These are phyloP conservation scores for Sporisorium graminicola DNA, from an alignment of 1,284 basidiomycete genomes.

Conservation along the genomic window DNA sequence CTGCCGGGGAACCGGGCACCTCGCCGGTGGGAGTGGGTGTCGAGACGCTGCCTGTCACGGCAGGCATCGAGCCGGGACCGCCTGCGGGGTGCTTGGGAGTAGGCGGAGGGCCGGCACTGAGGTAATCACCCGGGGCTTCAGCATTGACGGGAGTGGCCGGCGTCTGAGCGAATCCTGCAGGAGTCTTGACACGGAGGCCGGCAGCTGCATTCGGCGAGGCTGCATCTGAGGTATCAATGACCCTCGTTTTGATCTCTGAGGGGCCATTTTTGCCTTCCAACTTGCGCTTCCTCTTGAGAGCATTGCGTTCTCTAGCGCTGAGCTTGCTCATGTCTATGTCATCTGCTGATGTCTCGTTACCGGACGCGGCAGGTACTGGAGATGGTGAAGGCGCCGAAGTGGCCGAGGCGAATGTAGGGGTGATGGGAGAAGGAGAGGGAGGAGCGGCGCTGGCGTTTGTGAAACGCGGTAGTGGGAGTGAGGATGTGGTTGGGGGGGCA, in stretches of 20 bases:
- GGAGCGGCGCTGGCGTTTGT: slow-evolving; percentile 10
- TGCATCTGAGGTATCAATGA: slow-evolving; percentile 72
- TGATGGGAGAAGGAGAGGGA: slow-evolving; percentile 30
- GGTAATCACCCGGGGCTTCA: slow-evolving; percentile 29
- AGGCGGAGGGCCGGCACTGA: slow-evolving; percentile 28
- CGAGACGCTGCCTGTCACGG: slow-evolving; percentile 35
- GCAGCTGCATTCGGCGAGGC: slow-evolving; percentile 19
- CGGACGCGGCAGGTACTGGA: slow-evolving; percentile 14
- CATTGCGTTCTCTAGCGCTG: slow-evolving; percentile 84
- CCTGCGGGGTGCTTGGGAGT: slow-evolving; percentile 46
- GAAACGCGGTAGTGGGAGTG: slow-evolving; percentile 41
- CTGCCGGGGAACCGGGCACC: slow-evolving; percentile 29
- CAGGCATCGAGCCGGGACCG: slow-evolving; percentile 40
- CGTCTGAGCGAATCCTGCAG: slow-evolving; percentile 25
- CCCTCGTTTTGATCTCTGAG: slow-evolving; percentile 39
- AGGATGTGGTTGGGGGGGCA: slow-evolving; percentile 10
- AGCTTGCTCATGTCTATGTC: slow-evolving; percentile 65
- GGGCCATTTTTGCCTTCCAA: slow-evolving; percentile 75
- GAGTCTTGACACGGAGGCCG: slow-evolving; percentile 46
- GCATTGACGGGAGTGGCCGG: slow-evolving; percentile 37
- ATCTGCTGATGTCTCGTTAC: slow-evolving; percentile 35
- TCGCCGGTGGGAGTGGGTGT: slow-evolving; percentile 47
- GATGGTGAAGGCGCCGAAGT: slow-evolving; percentile 31
- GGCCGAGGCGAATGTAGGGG: slow-evolving; percentile 19
- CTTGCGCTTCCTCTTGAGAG: slow-evolving; percentile 90